Evolutionary conservation across 371 early-diverging fungal species (phyloP).

Genomic region (Rhizopus microsporus): DNA sequence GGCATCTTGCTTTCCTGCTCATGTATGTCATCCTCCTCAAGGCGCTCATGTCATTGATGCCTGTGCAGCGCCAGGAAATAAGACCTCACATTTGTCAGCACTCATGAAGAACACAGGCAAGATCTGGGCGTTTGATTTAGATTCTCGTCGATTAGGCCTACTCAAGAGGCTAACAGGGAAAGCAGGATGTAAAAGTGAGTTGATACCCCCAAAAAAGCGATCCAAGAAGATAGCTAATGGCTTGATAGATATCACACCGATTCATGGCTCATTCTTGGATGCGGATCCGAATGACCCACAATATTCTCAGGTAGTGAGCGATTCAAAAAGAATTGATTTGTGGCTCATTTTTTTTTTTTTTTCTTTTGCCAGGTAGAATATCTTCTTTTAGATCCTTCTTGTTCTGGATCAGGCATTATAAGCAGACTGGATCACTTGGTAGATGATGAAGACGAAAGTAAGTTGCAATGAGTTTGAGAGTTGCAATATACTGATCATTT

Average conservation of each 20-base stretch:
- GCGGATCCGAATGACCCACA: conserved; percentile 61
- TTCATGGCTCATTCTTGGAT: conserved; percentile 69
- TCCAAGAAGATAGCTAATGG: not conserved
- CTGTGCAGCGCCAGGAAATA: conserved; percentile 99
- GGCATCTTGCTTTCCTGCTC: conserved; percentile 97
- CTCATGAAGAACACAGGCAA: conserved; percentile 85
- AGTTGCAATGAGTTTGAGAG: not conserved
- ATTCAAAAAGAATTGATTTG: conserved; percentile 3
- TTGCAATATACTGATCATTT: not conserved
- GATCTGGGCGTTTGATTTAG: conserved; percentile 93
- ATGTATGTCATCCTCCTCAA: conserved; percentile 76
- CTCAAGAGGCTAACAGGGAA: conserved; percentile 73
- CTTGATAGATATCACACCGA: conserved; percentile 59
- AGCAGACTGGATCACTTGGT: conserved; percentile 83
- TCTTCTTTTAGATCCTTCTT: conserved; percentile 97
- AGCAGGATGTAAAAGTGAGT: conserved; percentile 84
- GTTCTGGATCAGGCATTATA: conserved; percentile 97
- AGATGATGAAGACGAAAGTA: conserved; percentile 54
- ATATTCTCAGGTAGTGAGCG: conserved; percentile 54
- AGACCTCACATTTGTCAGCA: conserved; percentile 90
- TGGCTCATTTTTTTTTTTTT: not conserved
- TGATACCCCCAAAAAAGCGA: not conserved
- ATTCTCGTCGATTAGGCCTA: conserved; percentile 75
- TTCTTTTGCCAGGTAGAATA: conserved; percentile 69
- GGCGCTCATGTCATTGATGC: conserved; percentile 88